Percentiles rank a stretch among this genome's conserved stretches.
Conservation (phyloP, 805 yeast genomes). For the Hanseniaspora lachancei region DNA sequence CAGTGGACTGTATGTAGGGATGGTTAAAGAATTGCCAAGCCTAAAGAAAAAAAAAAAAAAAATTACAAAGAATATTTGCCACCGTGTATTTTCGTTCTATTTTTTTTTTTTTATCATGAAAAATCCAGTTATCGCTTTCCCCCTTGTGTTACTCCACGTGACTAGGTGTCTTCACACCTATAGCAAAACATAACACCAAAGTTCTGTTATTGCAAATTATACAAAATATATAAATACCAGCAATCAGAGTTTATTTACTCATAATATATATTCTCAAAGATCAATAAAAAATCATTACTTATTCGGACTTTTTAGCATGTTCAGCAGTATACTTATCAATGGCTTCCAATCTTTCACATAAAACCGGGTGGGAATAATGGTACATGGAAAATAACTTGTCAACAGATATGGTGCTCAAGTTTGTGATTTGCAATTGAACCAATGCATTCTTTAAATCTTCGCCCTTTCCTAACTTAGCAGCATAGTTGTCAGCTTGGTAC, state of each 20-base stretch:
- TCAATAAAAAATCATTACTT: not conserved
- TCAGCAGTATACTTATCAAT: slow-evolving; percentile 31
- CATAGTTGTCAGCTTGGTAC: slow-evolving; percentile 85
- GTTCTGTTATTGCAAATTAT: not conserved
- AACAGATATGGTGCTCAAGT: slow-evolving; percentile 74
- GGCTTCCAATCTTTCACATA: slow-evolving; percentile 77
- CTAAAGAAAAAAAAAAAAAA: not conserved
- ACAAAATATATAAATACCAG: not conserved
- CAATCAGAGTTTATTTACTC: not conserved
- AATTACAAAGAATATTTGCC: slow-evolving; percentile 1
- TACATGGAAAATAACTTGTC: slow-evolving; percentile 83
- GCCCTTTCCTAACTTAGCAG: slow-evolving; percentile 60
- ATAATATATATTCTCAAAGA: not conserved
- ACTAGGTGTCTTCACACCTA: not conserved
- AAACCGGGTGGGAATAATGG: slow-evolving; percentile 81
- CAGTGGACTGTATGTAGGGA: too few relatives aligned
- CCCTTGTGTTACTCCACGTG: not conserved
- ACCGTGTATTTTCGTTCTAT: not conserved
- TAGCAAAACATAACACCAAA: not conserved
- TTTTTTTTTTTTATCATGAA: not conserved
- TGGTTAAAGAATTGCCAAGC: too few relatives aligned
- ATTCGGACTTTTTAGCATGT: slow-evolving; percentile 11
- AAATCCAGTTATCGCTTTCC: not conserved
- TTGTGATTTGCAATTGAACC: slow-evolving; percentile 63
- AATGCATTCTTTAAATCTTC: slow-evolving; percentile 57